phyloP scores from a whole-genome alignment of 2,329 filamentous ascomycete species.

The Pseudogymnoascus sp. region DNA sequence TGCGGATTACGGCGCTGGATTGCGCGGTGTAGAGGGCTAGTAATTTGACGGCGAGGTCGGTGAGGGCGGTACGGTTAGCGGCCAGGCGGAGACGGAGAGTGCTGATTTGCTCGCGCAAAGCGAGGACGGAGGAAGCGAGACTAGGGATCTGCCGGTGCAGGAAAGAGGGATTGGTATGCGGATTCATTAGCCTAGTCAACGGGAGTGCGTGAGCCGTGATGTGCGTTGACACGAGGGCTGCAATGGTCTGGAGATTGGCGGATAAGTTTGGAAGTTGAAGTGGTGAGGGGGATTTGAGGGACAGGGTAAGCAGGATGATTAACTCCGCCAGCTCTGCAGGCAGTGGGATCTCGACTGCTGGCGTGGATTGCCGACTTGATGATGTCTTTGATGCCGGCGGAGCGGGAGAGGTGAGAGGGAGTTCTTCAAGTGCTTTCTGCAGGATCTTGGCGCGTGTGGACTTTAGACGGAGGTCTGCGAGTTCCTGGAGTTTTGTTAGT shows the following conservation, averaged over 20 bases:
- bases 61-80: conserved; percentile 30
- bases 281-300: conserved; percentile 30
- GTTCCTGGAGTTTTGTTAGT: conserved; percentile 34
- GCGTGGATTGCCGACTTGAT: conserved; percentile 15
- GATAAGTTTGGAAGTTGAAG: conserved; percentile 40
- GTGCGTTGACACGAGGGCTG: conserved; percentile 39
- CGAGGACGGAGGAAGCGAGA: conserved; percentile 35
- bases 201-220: conserved; percentile 43
- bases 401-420: conserved; percentile 29
- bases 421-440: conserved; percentile 40
- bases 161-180: conserved; percentile 40
- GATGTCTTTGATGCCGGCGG: conserved; percentile 18
- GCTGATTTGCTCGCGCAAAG: conserved; percentile 32
- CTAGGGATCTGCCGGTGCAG: conserved; percentile 50
- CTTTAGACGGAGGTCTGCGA: conserved; percentile 41
- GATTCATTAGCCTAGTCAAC: conserved; percentile 42
- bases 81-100: conserved; percentile 35
- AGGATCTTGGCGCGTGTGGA: conserved; percentile 45
- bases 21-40: conserved; percentile 21
- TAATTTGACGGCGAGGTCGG: conserved; percentile 25
- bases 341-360: conserved; percentile 19
- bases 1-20: conserved; percentile 21
- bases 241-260: conserved; percentile 40
- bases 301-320: conserved; percentile 45
- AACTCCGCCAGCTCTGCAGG: conserved; percentile 44